Evolutionary conservation across 1,284 basidiomycete genomes (phyloP).

Genomic region (Apiotrichum sp.): DNA sequence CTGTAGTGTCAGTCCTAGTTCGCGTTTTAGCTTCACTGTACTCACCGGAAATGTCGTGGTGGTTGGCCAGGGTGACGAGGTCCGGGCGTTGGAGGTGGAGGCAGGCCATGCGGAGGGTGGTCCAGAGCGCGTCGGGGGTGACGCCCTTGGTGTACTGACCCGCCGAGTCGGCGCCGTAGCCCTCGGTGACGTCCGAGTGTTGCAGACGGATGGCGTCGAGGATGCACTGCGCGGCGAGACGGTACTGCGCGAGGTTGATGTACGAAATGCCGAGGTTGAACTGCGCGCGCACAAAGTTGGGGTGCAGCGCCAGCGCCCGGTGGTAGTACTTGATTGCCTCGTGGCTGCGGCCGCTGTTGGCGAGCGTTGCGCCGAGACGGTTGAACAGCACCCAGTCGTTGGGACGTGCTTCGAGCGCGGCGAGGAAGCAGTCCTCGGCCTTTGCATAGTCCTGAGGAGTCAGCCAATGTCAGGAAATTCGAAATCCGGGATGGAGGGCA

Average conservation of each 20-base stretch:
- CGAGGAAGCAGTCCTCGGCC: slow-evolving; percentile 88
- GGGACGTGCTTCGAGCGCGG: slow-evolving; percentile 80
- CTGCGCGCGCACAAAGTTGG: slow-evolving; percentile 85
- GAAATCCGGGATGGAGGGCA: not conserved
- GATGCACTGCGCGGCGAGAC: slow-evolving; percentile 76
- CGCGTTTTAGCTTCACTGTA: too few relatives aligned
- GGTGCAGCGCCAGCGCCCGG: slow-evolving; percentile 81
- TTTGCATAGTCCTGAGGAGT: slow-evolving; percentile 69
- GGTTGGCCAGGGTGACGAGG: slow-evolving; percentile 14
- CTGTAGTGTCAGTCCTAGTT: too few relatives aligned
- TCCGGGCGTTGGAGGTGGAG: slow-evolving; percentile 50
- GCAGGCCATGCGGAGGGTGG: slow-evolving; percentile 71
- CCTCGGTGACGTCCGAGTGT: slow-evolving; percentile 63
- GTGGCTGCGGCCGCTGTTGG: slow-evolving; percentile 77
- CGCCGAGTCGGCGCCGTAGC: slow-evolving; percentile 47
- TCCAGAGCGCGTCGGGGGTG: slow-evolving; percentile 72
- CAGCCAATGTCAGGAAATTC: not conserved
- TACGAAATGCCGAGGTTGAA: slow-evolving; percentile 89
- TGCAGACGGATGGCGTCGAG: slow-evolving; percentile 79
- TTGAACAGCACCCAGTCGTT: slow-evolving; percentile 98
- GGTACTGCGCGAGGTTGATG: slow-evolving; percentile 77
- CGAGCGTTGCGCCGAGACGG: slow-evolving; percentile 90
- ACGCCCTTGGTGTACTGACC: slow-evolving; percentile 56
- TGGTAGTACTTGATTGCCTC: slow-evolving; percentile 87
- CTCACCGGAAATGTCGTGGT: slow-evolving; percentile 11